Base-by-base conservation (phyloP, 78 protist species). In the Dictyostelium citrinum region DNA sequence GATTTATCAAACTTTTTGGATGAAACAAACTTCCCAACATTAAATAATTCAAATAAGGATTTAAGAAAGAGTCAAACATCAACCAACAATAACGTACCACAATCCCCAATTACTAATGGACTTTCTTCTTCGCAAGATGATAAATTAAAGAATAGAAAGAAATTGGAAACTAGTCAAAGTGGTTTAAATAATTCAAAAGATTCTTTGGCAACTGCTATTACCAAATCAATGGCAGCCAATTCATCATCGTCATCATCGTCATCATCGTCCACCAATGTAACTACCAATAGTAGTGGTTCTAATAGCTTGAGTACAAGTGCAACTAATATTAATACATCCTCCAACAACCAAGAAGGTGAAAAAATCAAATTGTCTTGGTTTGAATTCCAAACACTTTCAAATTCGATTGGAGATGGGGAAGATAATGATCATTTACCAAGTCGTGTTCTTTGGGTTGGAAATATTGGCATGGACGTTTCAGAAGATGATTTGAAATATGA, bases 361-460 rank as follows among this genome's bases (percentile, higher is more conserved):
- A 86, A 86, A 64, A 71, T 86, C 4, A 86, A 86, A 51, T 43
- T 86, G 17, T 86, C 92, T 11, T 86, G 92, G 92, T 77, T 77
- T 31, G 92, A 86, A 39, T 83, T 83, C 74, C 90, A 83, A 72
- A 46, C 76, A 61, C 61, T 35, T 61, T 35, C 70, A 58, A 74
- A 43, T 43, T 41, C 67, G 11, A 24, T 24, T 12, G 33, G 10
- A 6, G 45, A 27, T 16, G 90, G 75, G 0, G 49, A 27, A 9
- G 83, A 75, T 31, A 43, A 27, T 46, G 90, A 91, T 8, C 90
- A 90, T 24, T 67, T 46, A 43, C 90, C 95, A 43, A 91, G 95
- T 51, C 37, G 95, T 24, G 77, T 84, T 14, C 76, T 94, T 17
- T 94, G 96, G 96, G 96, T 94, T 33, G 96, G 96, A 27, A 94